Percentiles rank a stretch among this genome's conserved stretches.
These are phyloP conservation scores for Fibroporia radiculosa DNA, from an alignment of 768 basidiomycete genomes.

Conservation along the genomic window DNA sequence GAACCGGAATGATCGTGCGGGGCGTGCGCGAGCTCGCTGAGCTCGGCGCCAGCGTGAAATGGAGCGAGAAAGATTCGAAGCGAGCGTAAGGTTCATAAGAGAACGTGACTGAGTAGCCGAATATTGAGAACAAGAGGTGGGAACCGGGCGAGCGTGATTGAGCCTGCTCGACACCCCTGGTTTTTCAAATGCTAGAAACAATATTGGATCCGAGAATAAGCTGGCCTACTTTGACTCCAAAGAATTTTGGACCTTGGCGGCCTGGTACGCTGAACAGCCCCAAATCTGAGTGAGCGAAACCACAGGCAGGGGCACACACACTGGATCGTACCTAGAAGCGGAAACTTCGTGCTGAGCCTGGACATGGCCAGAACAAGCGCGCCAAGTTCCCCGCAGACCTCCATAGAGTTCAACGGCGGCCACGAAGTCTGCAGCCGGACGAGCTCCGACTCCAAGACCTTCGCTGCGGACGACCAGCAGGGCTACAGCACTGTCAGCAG, in stretches of 20 bases:
- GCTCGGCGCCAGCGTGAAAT: neutral
- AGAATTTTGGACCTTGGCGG: slow-evolving; percentile 22
- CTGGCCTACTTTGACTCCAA: slow-evolving; percentile 16
- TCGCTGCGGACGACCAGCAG: slow-evolving; percentile 66
- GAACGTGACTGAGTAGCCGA: neutral
- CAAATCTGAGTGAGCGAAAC: slow-evolving; percentile 1
- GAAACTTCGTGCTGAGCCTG: slow-evolving; percentile 50
- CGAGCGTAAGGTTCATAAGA: neutral
- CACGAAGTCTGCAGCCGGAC: slow-evolving; percentile 55
- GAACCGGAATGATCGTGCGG: too few species aligned
- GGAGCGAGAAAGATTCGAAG: neutral
- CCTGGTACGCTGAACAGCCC: slow-evolving; percentile 19
- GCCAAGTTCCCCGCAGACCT: slow-evolving; percentile 54
- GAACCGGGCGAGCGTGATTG: neutral
- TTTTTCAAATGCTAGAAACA: neutral
- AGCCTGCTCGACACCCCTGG: neutral
- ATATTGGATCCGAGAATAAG: neutral
- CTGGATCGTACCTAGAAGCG: slow-evolving; percentile 37
- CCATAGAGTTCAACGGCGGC: slow-evolving; percentile 45
- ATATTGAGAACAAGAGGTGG: neutral
- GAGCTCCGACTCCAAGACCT: slow-evolving; percentile 61
- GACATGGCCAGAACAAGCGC: slow-evolving; percentile 59
- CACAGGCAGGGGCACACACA: neutral
- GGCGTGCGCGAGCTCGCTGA: too few species aligned
- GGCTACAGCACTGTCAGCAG: slow-evolving; percentile 31